phyloP scores from a whole-genome alignment of 345 rosid species.

The Syzygium jambos region DNA sequence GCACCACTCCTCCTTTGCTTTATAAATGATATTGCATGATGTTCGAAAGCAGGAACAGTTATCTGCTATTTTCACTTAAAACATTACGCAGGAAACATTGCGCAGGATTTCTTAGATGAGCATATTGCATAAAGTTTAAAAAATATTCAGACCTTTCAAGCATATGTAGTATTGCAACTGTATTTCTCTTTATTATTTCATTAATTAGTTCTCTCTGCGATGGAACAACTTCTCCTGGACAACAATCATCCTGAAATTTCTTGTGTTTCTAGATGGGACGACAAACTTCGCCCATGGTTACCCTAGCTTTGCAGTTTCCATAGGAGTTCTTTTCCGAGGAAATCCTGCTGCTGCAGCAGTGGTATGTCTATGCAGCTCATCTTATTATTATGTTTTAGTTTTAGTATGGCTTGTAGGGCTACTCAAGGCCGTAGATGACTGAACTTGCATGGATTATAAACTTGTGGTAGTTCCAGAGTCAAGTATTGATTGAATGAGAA shows the following conservation, averaged over 20 bases:
- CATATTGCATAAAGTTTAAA: neutral
- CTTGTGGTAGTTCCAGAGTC: neutral
- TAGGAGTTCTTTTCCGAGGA: slow-evolving; percentile 82
- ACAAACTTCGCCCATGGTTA: slow-evolving; percentile 94
- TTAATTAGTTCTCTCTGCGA: neutral
- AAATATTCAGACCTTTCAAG: neutral
- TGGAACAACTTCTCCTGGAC: neutral
- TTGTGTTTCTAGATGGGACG: slow-evolving; percentile 63
- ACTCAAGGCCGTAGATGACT: neutral
- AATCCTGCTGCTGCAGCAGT: slow-evolving; percentile 86
- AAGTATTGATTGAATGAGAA: neutral
- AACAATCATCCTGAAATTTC: neutral
- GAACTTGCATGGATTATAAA: neutral
- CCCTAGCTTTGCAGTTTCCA: slow-evolving; percentile 95
- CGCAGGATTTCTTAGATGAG: neutral
- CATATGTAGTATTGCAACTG: neutral
- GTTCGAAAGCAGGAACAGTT: neutral
- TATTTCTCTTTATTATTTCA: neutral
- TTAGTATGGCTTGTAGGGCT: neutral
- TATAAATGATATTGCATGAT: neutral
- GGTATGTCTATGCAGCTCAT: slow-evolving; percentile 31
- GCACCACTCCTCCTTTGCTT: neutral
- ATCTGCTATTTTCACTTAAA: neutral
- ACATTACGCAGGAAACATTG: neutral
- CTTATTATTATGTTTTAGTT: neutral